phyloP scores from a whole-genome alignment of 352 stramenopile species.

The Phytophthora idaei region DNA sequence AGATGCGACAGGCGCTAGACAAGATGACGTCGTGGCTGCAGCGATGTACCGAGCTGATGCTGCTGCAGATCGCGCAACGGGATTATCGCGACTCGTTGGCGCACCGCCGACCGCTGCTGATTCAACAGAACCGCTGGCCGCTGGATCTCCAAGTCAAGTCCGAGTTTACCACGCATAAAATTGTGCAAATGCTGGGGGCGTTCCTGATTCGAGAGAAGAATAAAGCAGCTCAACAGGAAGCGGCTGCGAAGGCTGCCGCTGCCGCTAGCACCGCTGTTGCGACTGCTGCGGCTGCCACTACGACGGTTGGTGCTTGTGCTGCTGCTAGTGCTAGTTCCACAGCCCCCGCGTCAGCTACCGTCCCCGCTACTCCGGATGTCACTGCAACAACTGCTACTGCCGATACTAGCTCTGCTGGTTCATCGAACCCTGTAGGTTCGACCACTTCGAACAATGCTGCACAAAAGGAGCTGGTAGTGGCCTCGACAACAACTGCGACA shows the following conservation, averaged over 20 bases:
- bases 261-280: slow-evolving; percentile 9
- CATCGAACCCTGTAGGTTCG: too few species aligned
- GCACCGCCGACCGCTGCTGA: slow-evolving; percentile 43
- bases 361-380: background rate
- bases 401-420: background rate
- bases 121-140: slow-evolving; percentile 48
- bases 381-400: background rate
- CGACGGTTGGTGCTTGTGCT: background rate
- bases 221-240: slow-evolving; percentile 24
- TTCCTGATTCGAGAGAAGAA: slow-evolving; percentile 39
- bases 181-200: slow-evolving; percentile 49
- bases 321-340: background rate
- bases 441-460: too few species aligned
- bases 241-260: slow-evolving; percentile 7
- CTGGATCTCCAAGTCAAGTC: slow-evolving; percentile 68
- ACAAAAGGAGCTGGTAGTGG: background rate
- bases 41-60: slow-evolving; percentile 46
- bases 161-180: slow-evolving; percentile 57
- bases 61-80: slow-evolving; percentile 62
- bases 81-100: slow-evolving; percentile 57
- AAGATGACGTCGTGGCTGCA: slow-evolving; percentile 65
- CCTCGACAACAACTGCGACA: background rate
- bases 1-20: slow-evolving; percentile 61
- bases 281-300: slow-evolving; percentile 1
- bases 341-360: too few species aligned